phyloP scores from a whole-genome alignment of 306 rosid genomes.

The Urtica urens region DNA sequence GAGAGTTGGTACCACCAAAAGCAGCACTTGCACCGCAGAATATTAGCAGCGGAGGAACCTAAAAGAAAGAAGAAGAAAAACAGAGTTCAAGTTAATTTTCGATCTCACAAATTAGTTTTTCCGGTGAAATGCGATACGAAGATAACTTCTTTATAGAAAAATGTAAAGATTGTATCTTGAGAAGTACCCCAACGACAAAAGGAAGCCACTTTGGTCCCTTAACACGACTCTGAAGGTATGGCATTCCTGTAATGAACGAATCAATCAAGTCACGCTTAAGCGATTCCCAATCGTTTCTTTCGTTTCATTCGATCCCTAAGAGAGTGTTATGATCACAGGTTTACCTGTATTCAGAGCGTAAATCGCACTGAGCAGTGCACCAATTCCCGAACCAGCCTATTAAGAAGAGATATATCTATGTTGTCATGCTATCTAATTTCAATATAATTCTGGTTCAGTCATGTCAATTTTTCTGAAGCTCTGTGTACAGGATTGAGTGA shows the following conservation, averaged over 20 bases:
- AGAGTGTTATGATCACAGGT: constrained; percentile 1
- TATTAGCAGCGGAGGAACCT: constrained; percentile 80
- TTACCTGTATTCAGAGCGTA: constrained; percentile 67
- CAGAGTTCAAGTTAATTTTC: too few relatives aligned
- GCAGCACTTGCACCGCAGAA: constrained; percentile 73
- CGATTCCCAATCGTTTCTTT: constrained; percentile 3
- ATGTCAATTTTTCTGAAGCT: too few relatives aligned
- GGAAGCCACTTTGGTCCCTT: constrained; percentile 99
- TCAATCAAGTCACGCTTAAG: constrained; percentile 24
- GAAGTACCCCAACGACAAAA: constrained; percentile 63
- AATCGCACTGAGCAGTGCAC: constrained; percentile 71
- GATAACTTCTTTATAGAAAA: not conserved
- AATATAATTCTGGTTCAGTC: too few relatives aligned
- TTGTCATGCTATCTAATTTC: too few relatives aligned
- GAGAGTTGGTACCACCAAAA: constrained; percentile 58
- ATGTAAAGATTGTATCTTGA: constrained; percentile 5
- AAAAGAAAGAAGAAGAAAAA: constrained; percentile 11
- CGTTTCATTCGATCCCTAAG: too few relatives aligned
- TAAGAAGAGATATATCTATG: constrained; percentile 1
- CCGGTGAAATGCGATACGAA: constrained; percentile 1
- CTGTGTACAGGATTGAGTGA: too few relatives aligned
- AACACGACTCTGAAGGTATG: constrained; percentile 58
- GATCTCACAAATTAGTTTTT: too few relatives aligned
- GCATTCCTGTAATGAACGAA: constrained; percentile 84
- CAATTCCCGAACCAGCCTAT: constrained; percentile 82